These are phyloP conservation scores for Cubamyces sp. DNA, from an alignment of 768 basidiomycete species.

Conservation along the genomic window DNA sequence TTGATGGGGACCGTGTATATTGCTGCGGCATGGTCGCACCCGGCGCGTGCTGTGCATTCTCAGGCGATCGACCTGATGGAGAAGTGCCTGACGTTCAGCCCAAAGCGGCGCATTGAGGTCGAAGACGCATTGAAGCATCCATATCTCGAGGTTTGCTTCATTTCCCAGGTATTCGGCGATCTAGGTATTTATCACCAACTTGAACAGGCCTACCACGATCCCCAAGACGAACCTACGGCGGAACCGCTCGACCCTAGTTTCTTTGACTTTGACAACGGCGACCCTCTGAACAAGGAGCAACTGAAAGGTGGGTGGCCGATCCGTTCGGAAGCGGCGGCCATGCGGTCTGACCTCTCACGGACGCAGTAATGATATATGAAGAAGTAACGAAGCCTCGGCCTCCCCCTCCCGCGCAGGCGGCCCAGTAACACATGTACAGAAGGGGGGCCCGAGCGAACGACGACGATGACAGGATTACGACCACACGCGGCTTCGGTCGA, in stretches of 20 bases:
- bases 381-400: slow-evolving; percentile 36
- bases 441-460: too few species aligned
- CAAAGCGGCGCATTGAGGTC: slow-evolving; percentile 86
- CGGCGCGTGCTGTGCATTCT: slow-evolving; percentile 27
- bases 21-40: slow-evolving; percentile 23
- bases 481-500: background rate
- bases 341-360: background rate
- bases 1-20: background rate
- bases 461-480: background rate
- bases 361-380: slow-evolving; percentile 38
- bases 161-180: background rate
- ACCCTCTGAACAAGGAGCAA: slow-evolving; percentile 64
- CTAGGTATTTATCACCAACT: background rate
- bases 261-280: slow-evolving; percentile 82
- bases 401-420: slow-evolving; percentile 1
- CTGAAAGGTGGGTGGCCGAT: slow-evolving; percentile 56
- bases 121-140: slow-evolving; percentile 88
- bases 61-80: slow-evolving; percentile 80
- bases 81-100: slow-evolving; percentile 82
- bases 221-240: slow-evolving; percentile 86
- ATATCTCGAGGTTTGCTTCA: slow-evolving; percentile 69
- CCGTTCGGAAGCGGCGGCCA: background rate
- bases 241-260: slow-evolving; percentile 74
- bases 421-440: slow-evolving; percentile 2
- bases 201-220: slow-evolving; percentile 81